A percentile compares a stretch with the other conserved stretches of the same genome.
Conservation (phyloP, 1,284 basidiomycete species). For the Clitocybe nebularis region DNA sequence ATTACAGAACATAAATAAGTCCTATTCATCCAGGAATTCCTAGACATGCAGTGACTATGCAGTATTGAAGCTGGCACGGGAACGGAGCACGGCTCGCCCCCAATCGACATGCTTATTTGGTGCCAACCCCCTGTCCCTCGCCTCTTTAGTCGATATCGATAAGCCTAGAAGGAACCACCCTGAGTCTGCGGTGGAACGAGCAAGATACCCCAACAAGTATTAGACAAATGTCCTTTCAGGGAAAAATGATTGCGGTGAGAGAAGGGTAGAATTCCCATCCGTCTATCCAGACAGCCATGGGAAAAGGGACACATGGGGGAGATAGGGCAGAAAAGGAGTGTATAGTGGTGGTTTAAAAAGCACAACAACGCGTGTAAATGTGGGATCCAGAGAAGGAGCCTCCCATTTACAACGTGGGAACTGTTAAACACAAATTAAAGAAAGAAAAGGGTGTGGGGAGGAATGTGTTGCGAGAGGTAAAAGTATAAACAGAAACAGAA, state of each 20-base stretch:
- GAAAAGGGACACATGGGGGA: neutral
- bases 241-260: no score
- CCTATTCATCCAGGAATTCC: constrained; percentile 2
- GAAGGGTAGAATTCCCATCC: neutral
- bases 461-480: constrained; percentile 13
- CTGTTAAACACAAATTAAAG: constrained; percentile 13
- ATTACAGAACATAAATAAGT: constrained; percentile 15
- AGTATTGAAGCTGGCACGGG: neutral
- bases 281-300: neutral
- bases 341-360: constrained; percentile 20
- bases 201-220: neutral
- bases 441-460: constrained; percentile 9
- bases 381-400: constrained; percentile 3
- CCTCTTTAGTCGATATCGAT: neutral
- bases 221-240: neutral
- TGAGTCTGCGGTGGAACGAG: neutral
- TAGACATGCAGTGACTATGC: no score
- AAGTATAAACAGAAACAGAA: constrained; percentile 11
- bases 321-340: constrained; percentile 19
- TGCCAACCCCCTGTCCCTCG: neutral
- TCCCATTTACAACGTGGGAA: constrained; percentile 16
- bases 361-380: constrained; percentile 18
- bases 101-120: neutral
- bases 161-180: no score
- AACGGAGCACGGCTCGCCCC: neutral